Percentiles rank a stretch among this genome's conserved stretches.
phyloP scores from a whole-genome alignment of 1,139 yeast species.

The Dujonia santamariae region DNA sequence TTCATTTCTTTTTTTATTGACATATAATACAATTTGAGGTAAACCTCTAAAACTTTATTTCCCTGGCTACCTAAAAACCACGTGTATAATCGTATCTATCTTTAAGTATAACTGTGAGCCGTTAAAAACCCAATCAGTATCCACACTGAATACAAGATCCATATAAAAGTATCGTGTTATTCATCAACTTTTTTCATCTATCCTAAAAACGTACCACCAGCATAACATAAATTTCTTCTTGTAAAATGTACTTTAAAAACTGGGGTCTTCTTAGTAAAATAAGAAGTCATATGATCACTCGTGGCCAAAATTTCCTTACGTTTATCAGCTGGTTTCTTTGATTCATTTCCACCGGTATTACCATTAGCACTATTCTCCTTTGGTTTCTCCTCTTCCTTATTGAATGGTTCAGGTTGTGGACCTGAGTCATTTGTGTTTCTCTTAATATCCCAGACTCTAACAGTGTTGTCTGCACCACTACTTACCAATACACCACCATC shows the following conservation, averaged over 20 bases:
- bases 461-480: conserved; percentile 91
- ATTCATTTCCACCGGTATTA: conserved; percentile 6
- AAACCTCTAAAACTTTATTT: too few species aligned
- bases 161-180: too few species aligned
- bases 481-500: conserved; percentile 90
- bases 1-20: too few species aligned
- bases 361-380: conserved; percentile 10
- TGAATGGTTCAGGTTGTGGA: conserved; percentile 75
- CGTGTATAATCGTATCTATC: too few species aligned
- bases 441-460: conserved; percentile 94
- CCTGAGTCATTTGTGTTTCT: conserved; percentile 79
- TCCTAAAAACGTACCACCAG: conserved; percentile 75
- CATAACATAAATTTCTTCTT: conserved; percentile 82
- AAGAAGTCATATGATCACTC: conserved; percentile 89
- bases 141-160: too few species aligned
- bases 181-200: conserved; percentile 1
- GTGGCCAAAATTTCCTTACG: conserved; percentile 76
- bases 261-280: conserved; percentile 90
- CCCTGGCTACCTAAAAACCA: too few species aligned
- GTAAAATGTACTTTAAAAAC: conserved; percentile 92
- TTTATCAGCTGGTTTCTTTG: conserved; percentile 31
- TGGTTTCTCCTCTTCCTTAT: conserved; percentile 14
- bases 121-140: too few species aligned
- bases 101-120: too few species aligned
- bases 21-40: too few species aligned